These are phyloP conservation scores for Neonectria coccinea DNA, from an alignment of 2,329 filamentous ascomycete genomes.

Conservation along the genomic window DNA sequence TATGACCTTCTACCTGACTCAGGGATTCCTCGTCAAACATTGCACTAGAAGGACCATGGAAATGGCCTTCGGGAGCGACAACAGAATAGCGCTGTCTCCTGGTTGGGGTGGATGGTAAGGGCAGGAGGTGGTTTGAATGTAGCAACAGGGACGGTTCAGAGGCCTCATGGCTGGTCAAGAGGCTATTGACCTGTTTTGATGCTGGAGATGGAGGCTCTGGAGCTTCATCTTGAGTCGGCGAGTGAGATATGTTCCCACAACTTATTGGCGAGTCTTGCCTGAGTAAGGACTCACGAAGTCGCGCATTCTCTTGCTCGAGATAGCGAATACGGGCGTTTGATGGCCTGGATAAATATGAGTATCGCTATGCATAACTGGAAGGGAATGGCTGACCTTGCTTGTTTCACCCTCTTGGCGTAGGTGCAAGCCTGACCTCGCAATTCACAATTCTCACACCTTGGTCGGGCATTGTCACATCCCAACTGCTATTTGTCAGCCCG, in stretches of 20 bases:
- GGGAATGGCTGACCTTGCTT: slow-evolving; percentile 22
- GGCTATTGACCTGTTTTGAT: not conserved
- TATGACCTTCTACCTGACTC: not conserved
- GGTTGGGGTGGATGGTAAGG: not conserved
- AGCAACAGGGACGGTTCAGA: not conserved
- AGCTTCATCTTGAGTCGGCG: not conserved
- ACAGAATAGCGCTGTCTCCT: not conserved
- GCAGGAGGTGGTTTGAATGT: not conserved
- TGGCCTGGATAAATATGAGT: slow-evolving; percentile 1
- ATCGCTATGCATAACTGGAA: not conserved
- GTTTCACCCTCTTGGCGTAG: slow-evolving; percentile 27
- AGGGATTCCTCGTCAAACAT: slow-evolving; percentile 22
- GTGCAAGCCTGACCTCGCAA: slow-evolving; percentile 22
- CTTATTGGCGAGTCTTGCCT: slow-evolving; percentile 3
- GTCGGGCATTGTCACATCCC: slow-evolving; percentile 38
- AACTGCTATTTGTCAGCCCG: slow-evolving; percentile 13
- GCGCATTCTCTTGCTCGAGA: slow-evolving; percentile 53
- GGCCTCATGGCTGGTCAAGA: not conserved
- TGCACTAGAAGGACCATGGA: slow-evolving; percentile 42
- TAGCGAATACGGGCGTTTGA: slow-evolving; percentile 48
- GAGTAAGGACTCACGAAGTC: slow-evolving; percentile 47
- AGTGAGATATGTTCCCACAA: not conserved
- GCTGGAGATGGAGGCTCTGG: not conserved
- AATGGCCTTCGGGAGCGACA: slow-evolving; percentile 32
- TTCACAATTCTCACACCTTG: slow-evolving; percentile 35